Percentiles rank a stretch among this genome's conserved stretches.
phyloP scores from a whole-genome alignment of 108 stramenopile genomes.

The Fragilariopsis cylindrus region DNA sequence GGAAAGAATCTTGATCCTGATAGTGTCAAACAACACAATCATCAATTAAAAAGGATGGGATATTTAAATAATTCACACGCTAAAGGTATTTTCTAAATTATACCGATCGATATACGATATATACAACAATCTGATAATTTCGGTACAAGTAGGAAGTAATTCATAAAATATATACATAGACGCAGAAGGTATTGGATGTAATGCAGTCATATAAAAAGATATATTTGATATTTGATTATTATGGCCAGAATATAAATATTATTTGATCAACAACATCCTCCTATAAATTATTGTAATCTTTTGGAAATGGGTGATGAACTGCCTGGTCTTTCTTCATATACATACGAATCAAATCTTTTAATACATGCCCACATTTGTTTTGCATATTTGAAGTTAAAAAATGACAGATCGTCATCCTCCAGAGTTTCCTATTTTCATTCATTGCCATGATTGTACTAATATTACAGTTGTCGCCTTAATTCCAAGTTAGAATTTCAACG shows the following conservation, averaged over 20 bases:
- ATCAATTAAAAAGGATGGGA: slow-evolving; percentile 63
- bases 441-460: too few relatives aligned
- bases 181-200: neutral
- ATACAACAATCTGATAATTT: neutral
- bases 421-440: too few relatives aligned
- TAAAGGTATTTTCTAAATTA: slow-evolving; percentile 71
- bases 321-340: neutral
- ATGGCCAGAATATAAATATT: too few relatives aligned
- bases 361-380: neutral
- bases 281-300: neutral
- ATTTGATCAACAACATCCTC: neutral
- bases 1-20: slow-evolving; percentile 82
- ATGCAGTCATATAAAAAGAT: neutral
- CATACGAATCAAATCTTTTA: neutral
- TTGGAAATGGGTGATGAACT: neutral
- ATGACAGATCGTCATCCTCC: too few relatives aligned
- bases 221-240: too few relatives aligned
- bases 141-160: neutral
- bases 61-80: slow-evolving; percentile 85
- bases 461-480: too few relatives aligned
- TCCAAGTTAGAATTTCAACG: too few relatives aligned
- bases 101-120: neutral
- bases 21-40: slow-evolving; percentile 65
- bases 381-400: too few relatives aligned
- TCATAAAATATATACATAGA: too few relatives aligned